A percentile compares a stretch with the other conserved stretches of the same genome.
Conservation (phyloP, 2,329 filamentous ascomycete genomes). For the Xylaria polymorpha region DNA sequence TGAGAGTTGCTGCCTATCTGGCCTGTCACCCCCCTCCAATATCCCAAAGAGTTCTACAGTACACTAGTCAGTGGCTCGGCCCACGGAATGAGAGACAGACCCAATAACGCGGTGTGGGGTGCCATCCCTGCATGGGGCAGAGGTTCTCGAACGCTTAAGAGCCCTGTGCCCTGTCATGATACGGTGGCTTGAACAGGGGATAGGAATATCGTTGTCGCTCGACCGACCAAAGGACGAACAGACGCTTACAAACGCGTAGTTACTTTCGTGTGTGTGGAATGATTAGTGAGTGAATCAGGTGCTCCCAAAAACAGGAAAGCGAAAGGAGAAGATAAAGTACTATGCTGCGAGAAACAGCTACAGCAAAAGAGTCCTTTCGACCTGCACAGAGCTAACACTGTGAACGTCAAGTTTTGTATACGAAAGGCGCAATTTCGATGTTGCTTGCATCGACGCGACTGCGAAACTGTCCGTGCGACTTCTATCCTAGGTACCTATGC, state of each 20-base stretch:
- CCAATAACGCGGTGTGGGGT: slow-evolving; percentile 28
- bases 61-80: slow-evolving; percentile 17
- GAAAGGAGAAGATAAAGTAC: slow-evolving; percentile 11
- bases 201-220: slow-evolving; percentile 2
- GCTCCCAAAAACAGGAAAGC: slow-evolving; percentile 20
- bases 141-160: slow-evolving; percentile 33
- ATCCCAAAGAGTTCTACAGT: background rate
- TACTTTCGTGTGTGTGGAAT: background rate
- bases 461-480: slow-evolving; percentile 13
- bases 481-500: slow-evolving; percentile 5
- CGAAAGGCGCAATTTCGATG: slow-evolving; percentile 11
- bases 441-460: slow-evolving; percentile 1
- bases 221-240: background rate
- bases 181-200: slow-evolving; percentile 22
- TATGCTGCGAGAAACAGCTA: slow-evolving; percentile 8
- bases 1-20: slow-evolving; percentile 33
- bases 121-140: slow-evolving; percentile 18
- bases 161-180: slow-evolving; percentile 17
- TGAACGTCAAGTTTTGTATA: slow-evolving; percentile 11
- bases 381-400: slow-evolving; percentile 2
- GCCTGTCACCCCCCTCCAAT: background rate
- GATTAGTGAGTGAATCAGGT: background rate
- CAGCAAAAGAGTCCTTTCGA: background rate
- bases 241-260: slow-evolving; percentile 1
- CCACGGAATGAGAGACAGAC: slow-evolving; percentile 19